A percentile compares a stretch with the other conserved stretches of the same genome.
Conservation (phyloP, 2,329 filamentous ascomycete genomes). For the Ustulina deusta region DNA sequence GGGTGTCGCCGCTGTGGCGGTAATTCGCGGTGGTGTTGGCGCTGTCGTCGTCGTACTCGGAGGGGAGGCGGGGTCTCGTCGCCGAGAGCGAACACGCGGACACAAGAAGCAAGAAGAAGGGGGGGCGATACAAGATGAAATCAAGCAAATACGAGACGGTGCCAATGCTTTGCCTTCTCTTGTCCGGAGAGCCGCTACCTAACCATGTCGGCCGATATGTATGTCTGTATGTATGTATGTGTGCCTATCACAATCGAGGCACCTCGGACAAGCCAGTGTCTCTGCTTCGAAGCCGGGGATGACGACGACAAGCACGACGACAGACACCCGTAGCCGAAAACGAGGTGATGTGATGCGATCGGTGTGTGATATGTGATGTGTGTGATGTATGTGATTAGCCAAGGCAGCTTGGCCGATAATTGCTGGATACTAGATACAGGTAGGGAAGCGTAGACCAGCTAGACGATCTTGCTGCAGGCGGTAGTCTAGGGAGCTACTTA, state of each 20-base stretch:
- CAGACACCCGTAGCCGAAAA: background rate
- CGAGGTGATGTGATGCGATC: background rate
- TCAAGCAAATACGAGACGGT: background rate
- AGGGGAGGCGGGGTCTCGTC: background rate
- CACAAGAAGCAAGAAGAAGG: background rate
- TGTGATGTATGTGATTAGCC: background rate
- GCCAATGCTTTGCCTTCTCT: background rate
- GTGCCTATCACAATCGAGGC: background rate
- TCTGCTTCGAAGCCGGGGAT: background rate
- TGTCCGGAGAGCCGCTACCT: conserved; percentile 13
- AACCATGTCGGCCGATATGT: conserved; percentile 15
- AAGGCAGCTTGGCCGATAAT: background rate
- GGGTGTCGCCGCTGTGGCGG: too few relatives aligned
- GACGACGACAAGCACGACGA: background rate
- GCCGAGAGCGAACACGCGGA: background rate
- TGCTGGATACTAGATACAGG: too few relatives aligned
- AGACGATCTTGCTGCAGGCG: too few relatives aligned
- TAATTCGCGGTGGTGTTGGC: background rate
- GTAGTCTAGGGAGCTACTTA: too few relatives aligned
- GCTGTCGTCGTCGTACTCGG: background rate
- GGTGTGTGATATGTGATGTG: background rate
- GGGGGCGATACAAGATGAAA: background rate
- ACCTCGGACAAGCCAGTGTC: background rate
- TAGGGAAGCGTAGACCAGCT: background rate
- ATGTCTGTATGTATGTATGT: background rate